Evolutionary conservation across 2,329 filamentous ascomycete genomes (phyloP).

Genomic region (Ilyonectria destructans): DNA sequence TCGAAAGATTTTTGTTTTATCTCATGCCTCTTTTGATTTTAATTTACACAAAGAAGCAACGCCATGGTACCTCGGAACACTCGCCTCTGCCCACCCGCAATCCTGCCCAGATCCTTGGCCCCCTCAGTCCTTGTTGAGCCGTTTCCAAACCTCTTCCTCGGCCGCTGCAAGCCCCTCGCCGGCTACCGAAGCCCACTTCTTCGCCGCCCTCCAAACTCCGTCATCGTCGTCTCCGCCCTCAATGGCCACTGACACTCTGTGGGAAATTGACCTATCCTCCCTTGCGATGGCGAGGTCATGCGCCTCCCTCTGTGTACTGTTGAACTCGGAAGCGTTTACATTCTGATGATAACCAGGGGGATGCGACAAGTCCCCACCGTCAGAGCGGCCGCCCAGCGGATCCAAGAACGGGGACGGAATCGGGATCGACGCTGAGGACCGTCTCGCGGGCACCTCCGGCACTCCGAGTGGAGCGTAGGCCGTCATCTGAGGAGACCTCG

Average conservation of each 20-base stretch:
- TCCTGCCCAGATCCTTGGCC: slow-evolving; percentile 39
- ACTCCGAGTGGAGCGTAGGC: slow-evolving; percentile 63
- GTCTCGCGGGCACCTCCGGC: slow-evolving; percentile 60
- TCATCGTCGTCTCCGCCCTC: slow-evolving; percentile 55
- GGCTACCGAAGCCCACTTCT: slow-evolving; percentile 71
- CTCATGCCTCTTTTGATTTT: slow-evolving; percentile 48
- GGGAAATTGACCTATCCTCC: slow-evolving; percentile 15
- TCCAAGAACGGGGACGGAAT: slow-evolving; percentile 48
- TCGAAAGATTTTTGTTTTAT: slow-evolving; percentile 42
- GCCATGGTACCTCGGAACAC: slow-evolving; percentile 15
- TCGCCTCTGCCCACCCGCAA: slow-evolving; percentile 25
- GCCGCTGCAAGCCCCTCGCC: slow-evolving; percentile 72
- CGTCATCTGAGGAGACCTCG: slow-evolving; percentile 66
- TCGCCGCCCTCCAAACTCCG: slow-evolving; percentile 71
- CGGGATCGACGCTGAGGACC: slow-evolving; percentile 61
- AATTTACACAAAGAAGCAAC: slow-evolving; percentile 44
- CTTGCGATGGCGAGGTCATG: slow-evolving; percentile 55
- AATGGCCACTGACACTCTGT: slow-evolving; percentile 35
- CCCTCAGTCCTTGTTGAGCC: slow-evolving; percentile 71
- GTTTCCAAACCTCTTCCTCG: slow-evolving; percentile 75
- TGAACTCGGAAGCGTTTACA: slow-evolving; percentile 67
- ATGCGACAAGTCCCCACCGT: slow-evolving; percentile 57
- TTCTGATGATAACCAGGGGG: slow-evolving; percentile 73
- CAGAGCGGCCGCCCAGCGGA: slow-evolving; percentile 46
- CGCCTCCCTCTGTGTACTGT: slow-evolving; percentile 63